Evolutionary conservation across 345 rosid species (phyloP), one percentile per base, ranked within the genome.

Genomic region (Odontarrhena argentea): DNA sequence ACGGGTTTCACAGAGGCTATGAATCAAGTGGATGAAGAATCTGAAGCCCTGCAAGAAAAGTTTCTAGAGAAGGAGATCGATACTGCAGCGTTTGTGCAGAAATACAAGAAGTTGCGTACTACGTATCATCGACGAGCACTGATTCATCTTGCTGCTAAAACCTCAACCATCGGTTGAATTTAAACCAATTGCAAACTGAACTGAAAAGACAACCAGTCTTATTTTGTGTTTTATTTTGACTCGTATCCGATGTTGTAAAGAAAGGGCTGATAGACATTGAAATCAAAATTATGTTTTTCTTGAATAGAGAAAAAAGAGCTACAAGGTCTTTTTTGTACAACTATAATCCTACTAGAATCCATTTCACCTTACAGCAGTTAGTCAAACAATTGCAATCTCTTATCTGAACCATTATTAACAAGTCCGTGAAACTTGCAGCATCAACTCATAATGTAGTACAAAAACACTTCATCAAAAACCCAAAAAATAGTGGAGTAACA

Each of bases 111-210:
- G 74, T 85, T 86, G 50, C 91, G 99, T 6, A 72, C 76, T 3
- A 72, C 76, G 7, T 94, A 91, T 75, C 95, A 94, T 65, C 80
- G 67, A n/a, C 85, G 90, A n/a, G 85, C 91, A 30, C 84, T 94
- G 8, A 59, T 82, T 66, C 96, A 91, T 54, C 85, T 88, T 63
- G 82, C 90, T 0, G 86, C 90, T 18, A 87, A 79, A 81, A 79
- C 97, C 10, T 82, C 92, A 59, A 34, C 45, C 46, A 58, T 65
- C 18, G 40, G 24, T 30, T 73, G 49, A 71, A 51, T 2, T 1
- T 38, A 9, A 2, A 15, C 7, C 60, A 18, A 18, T 6, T 52
- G 10, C 9, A 57, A 22, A 38, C 14, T 68, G 25, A 48, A 38
- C 43, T 8, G 42, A 25, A 38, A 26, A 48, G 32, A 13, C 36